Conservation (phyloP, 768 basidiomycete genomes). For the Leccinellum rugosiceps region DNA sequence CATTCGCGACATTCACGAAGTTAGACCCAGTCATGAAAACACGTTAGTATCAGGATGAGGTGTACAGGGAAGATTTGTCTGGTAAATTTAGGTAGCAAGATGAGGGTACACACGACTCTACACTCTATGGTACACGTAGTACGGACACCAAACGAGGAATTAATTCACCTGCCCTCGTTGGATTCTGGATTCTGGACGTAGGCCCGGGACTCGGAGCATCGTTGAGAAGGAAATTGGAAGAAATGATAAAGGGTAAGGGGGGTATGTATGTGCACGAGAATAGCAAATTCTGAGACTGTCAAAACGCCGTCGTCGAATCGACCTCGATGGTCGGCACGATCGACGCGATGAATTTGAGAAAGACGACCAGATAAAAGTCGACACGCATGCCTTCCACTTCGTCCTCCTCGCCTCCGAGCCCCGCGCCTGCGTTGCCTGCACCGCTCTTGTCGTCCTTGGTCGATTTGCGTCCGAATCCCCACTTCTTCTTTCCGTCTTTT, state of each 20-base stretch:
- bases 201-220: not conserved
- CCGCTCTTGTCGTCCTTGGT: constrained; percentile 48
- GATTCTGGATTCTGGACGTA: constrained; percentile 1
- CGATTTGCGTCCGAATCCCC: constrained; percentile 75
- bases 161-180: not conserved
- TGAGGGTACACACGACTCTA: constrained; percentile 22
- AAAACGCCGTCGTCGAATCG: constrained; percentile 82
- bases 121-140: constrained; percentile 21
- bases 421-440: not conserved
- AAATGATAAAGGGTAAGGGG: not conserved
- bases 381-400: constrained; percentile 93
- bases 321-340: constrained; percentile 99
- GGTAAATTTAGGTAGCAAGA: constrained; percentile 15
- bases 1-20: too few species aligned
- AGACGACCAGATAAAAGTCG: constrained; percentile 96
- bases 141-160: not conserved
- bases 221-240: not conserved
- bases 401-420: constrained; percentile 33
- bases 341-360: constrained; percentile 98
- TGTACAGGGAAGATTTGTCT: not conserved
- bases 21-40: too few species aligned
- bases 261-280: not conserved
- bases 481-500: constrained; percentile 71
- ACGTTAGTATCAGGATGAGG: too few species aligned
- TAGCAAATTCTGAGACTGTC: constrained; percentile 3